Base-by-base conservation (phyloP, 1,284 basidiomycete genomes). In the Kwoniella shivajii region DNA sequence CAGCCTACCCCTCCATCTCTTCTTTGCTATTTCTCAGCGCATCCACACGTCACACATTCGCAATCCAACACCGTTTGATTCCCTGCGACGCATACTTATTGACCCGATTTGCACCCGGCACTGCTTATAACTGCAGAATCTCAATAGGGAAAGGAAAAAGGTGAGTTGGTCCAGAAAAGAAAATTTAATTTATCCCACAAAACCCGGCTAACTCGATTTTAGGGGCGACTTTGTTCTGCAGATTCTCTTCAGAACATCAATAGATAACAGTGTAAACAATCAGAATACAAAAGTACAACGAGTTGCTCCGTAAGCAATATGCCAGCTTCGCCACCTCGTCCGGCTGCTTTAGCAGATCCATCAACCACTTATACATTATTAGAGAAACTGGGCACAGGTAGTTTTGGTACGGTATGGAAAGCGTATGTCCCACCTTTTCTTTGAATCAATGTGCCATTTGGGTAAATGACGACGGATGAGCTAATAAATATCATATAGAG, bases 341-440 rank as follows among this genome's bases (percentile, higher is more conserved):
- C 59, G 3, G 33, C 42, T 3, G 29, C 37, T 29, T 45, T 69
- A 38, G 63, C 68, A 72, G 91, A 92, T 70, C 90, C 90, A 29
- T 86, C 88, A 6, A 87, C 85, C 65, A 89, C 95, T 71, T 98
- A 98, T 75, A 90, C 90, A 39, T 81, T 99, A 20, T 83, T 95
- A 57, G 92, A 98, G 79, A 96, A 95, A 78, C 84, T 99, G 27
- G 95, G 95, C 10, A 95, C 92, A n/a, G 95, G 95, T 36, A 92
- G 89, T 74, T 99, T 98, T 74, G 94, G 94, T 6, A 90, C 87
- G 1, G 95, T 99, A 49, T 99, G 92, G 85, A 96, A 96, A 81
- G 92, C 91, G 80, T 82, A 38, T 59, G 81, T 74, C 6, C 18
- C 5, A 29, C 16, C 34, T 27, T 10, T 38, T 45, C 16, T 14